Evolutionary conservation across 2,329 filamentous ascomycete species (phyloP).

Genomic region (Metarhizium rileyi): DNA sequence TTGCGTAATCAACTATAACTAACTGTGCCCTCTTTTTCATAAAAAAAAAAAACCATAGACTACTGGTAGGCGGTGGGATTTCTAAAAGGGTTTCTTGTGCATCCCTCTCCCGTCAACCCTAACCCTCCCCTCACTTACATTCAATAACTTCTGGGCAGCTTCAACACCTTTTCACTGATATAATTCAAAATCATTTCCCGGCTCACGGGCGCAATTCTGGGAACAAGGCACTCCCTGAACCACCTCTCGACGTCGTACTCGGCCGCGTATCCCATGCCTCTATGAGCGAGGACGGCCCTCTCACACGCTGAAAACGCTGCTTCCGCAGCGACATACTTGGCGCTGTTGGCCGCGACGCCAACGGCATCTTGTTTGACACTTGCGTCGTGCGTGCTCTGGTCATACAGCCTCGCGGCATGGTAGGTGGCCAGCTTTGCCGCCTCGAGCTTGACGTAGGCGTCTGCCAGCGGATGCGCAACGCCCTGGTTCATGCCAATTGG

Average conservation of each 20-base stretch:
- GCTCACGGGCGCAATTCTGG: constrained; percentile 54
- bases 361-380: constrained; percentile 45
- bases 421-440: constrained; percentile 56
- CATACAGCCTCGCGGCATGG: constrained; percentile 54
- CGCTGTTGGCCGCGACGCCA: constrained; percentile 57
- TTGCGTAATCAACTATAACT: too few species aligned
- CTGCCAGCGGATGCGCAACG: constrained; percentile 55
- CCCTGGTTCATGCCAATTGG: constrained; percentile 58
- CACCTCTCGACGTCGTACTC: constrained; percentile 59
- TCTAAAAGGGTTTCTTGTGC: too few species aligned
- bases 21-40: too few species aligned
- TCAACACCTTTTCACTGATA: constrained; percentile 57
- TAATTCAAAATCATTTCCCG: constrained; percentile 71
- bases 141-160: constrained; percentile 57
- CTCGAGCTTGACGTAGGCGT: constrained; percentile 56
- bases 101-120: background rate
- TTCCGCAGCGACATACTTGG: constrained; percentile 61
- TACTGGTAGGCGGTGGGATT: too few species aligned
- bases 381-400: constrained; percentile 39
- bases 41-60: too few species aligned
- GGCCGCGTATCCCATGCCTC: constrained; percentile 56
- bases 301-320: constrained; percentile 55
- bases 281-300: constrained; percentile 47
- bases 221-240: constrained; percentile 54
- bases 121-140: background rate